phyloP scores from a whole-genome alignment of 352 stramenopile species.

The Pythium graminicola region DNA sequence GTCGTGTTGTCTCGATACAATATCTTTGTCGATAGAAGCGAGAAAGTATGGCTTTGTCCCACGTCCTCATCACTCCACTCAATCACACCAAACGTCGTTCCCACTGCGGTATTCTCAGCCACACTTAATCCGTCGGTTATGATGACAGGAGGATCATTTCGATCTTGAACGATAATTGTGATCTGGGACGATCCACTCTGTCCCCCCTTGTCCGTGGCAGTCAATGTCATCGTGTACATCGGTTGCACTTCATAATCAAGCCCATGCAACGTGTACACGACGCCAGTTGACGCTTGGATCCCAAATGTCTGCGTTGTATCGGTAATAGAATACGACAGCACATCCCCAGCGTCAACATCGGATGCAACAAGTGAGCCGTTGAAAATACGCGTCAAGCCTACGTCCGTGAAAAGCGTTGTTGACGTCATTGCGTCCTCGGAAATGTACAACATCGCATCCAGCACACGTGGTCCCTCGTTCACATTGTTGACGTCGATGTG shows the following conservation, averaged over 20 bases:
- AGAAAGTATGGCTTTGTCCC: slow-evolving; percentile 11
- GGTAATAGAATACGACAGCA: slow-evolving; percentile 8
- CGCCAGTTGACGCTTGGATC: slow-evolving; percentile 12
- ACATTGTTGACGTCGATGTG: slow-evolving; percentile 22
- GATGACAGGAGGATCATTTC: slow-evolving; percentile 24
- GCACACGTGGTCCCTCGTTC: slow-evolving; percentile 24
- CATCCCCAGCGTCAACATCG: slow-evolving; percentile 19
- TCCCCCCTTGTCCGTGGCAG: slow-evolving; percentile 10
- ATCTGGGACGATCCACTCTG: slow-evolving; percentile 4
- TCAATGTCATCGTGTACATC: slow-evolving; percentile 16
- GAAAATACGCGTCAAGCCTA: slow-evolving; percentile 7
- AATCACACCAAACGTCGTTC: slow-evolving; percentile 11
- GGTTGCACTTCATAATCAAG: slow-evolving; percentile 19
- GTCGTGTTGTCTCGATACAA: slow-evolving; percentile 12
- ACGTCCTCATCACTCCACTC: slow-evolving; percentile 17
- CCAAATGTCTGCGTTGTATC: slow-evolving; percentile 15
- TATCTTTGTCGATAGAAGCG: slow-evolving; percentile 9
- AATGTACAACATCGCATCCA: slow-evolving; percentile 20
- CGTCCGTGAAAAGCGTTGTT: background rate
- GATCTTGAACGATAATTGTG: slow-evolving; percentile 21
- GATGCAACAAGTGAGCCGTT: slow-evolving; percentile 11
- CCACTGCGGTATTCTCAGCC: slow-evolving; percentile 13
- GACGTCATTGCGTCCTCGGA: slow-evolving; percentile 21
- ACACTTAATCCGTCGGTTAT: slow-evolving; percentile 2
- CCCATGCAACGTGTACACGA: slow-evolving; percentile 5